Conservation (phyloP, 202 grass and related monocot species). For the Cymbopogon flexuosus region DNA sequence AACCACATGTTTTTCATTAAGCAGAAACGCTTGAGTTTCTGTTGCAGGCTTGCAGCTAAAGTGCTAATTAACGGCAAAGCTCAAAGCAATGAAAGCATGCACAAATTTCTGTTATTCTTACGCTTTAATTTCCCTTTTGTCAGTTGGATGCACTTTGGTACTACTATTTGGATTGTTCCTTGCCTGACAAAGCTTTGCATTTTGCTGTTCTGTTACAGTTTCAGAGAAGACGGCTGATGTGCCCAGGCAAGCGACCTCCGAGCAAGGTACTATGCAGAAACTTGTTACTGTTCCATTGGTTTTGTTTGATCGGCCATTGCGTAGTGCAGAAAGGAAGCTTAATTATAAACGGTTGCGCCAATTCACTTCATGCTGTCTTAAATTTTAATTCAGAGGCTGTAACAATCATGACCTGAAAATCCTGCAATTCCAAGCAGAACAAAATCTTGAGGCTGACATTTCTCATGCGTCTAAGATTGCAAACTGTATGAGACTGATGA, state of each 20-base stretch:
- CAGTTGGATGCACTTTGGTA: not conserved
- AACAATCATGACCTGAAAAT: not conserved
- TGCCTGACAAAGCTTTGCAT: constrained; percentile 24
- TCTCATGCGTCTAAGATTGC: not conserved
- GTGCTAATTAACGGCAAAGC: not conserved
- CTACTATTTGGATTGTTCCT: not conserved
- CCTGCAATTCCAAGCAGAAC: not conserved
- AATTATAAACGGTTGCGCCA: not conserved
- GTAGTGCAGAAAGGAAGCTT: not conserved
- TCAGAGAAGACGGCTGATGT: constrained; percentile 40
- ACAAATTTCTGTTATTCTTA: not conserved
- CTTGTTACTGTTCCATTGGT: constrained; percentile 36
- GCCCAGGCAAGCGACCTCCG: constrained; percentile 33
- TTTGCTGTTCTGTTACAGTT: constrained; percentile 30
- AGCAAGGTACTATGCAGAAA: constrained; percentile 44
- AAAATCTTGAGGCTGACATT: not conserved
- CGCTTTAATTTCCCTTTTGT: not conserved
- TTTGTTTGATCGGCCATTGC: not conserved
- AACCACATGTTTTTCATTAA: too few relatives aligned
- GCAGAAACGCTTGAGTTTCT: not conserved
- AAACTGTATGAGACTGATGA: not conserved
- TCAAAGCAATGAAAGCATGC: not conserved
- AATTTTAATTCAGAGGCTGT: not conserved
- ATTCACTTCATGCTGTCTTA: not conserved
- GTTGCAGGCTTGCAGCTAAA: not conserved